Base-by-base conservation (phyloP, 768 basidiomycete genomes). In the Scleroderma bovista region DNA sequence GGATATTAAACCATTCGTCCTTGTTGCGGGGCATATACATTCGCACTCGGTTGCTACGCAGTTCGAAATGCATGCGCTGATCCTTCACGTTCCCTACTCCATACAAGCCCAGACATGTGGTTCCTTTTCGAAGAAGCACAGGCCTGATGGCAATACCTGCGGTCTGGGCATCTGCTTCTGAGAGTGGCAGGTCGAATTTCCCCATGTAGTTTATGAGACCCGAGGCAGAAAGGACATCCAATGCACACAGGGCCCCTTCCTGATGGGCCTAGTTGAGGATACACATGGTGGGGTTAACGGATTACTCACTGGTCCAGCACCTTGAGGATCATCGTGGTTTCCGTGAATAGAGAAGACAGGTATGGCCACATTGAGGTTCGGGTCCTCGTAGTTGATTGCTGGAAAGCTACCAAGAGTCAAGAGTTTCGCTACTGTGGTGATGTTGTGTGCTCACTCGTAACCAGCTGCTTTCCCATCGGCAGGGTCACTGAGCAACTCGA, bases 281-380 rank as follows among this genome's bases (percentile, higher is more conserved):
- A 34, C 45, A 44, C 2, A 43, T 42, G 16, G 19, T n/a, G 44
- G 22, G 24, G 10, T 11, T n/a, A 11, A 19, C 44, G 12, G 20
- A 46, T 11, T 11, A 70, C 89, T 53, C 59, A 93, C 93, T 9
- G 88, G 76, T 3, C 94, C 93, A 19, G 93, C 86, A 17, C 96
- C 96, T 70, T 98, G 96, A 31, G 96, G 96, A 60, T 99, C 96
- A 61, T 99, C 96, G 67, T 99, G 96, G 62, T 99, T 99, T 38
- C 96, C 96, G 61, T 99, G 96, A 46, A 99, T 98, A 0, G 95
- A 97, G 69, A 99, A 99, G 24, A 98, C 88, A 3, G 96, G 96
- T n/a, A 96, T 91, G 3, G 81, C 83, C 45, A 99, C 78, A 64
- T 99, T 99, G 50, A 97, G 75, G 64, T 99, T 98, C 2, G 86